Conservation (phyloP, 805 yeast genomes). For the Candida xiaguanensis region DNA sequence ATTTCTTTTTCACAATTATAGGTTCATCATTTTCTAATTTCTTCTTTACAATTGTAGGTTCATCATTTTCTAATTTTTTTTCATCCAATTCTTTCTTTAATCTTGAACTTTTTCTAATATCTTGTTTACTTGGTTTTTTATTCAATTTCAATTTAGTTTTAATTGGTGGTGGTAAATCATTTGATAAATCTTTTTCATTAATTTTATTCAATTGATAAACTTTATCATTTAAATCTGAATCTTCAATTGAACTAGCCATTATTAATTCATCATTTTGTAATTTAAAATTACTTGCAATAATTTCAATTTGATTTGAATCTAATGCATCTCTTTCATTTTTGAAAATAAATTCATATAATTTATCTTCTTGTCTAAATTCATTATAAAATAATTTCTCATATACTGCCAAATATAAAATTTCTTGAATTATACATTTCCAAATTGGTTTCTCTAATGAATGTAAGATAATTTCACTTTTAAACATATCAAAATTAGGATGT, state of each 20-base stretch:
- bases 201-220: background rate
- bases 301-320: slow-evolving; percentile 2
- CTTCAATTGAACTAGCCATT: slow-evolving; percentile 14
- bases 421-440: slow-evolving; percentile 17
- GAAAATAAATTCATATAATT: slow-evolving; percentile 3
- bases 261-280: slow-evolving; percentile 9
- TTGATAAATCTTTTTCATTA: background rate
- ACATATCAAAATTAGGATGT: slow-evolving; percentile 14
- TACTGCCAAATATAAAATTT: slow-evolving; percentile 22
- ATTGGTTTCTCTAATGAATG: slow-evolving; percentile 10
- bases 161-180: background rate
- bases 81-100: slow-evolving; percentile 2
- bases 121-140: slow-evolving; percentile 1
- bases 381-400: slow-evolving; percentile 23
- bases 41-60: background rate
- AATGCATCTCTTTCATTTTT: slow-evolving; percentile 3
- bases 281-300: slow-evolving; percentile 14
- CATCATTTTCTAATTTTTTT: background rate
- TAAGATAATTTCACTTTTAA: slow-evolving; percentile 12
- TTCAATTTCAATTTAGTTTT: background rate
- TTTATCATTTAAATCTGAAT: slow-evolving; percentile 8
- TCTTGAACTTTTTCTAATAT: background rate
- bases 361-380: background rate
- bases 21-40: background rate
- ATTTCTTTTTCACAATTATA: background rate